These are phyloP conservation scores for Ophiostoma fasciatum DNA, from an alignment of 2,329 filamentous ascomycete genomes.

Conservation along the genomic window DNA sequence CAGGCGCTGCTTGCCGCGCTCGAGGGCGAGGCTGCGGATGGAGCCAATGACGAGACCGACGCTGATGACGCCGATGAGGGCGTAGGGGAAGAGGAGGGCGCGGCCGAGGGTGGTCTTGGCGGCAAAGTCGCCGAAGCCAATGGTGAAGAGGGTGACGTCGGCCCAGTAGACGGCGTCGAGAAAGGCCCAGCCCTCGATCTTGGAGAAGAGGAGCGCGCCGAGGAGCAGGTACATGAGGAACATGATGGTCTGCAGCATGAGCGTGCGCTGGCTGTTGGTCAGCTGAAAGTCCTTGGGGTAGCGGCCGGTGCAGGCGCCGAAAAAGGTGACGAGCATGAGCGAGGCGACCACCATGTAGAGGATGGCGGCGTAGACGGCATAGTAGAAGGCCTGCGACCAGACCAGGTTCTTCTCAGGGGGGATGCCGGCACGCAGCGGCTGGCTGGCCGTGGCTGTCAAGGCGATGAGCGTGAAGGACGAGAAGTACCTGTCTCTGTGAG, in stretches of 20 bases:
- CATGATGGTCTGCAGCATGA: conserved; percentile 82
- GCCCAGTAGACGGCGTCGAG: conserved; percentile 70
- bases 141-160: conserved; percentile 53
- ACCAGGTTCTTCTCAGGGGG: conserved; percentile 35
- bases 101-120: conserved; percentile 39
- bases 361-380: conserved; percentile 63
- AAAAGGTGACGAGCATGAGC: conserved; percentile 64
- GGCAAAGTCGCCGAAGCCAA: conserved; percentile 45
- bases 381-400: conserved; percentile 75
- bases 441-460: conserved; percentile 49
- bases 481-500: conserved; percentile 35
- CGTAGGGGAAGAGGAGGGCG: conserved; percentile 67
- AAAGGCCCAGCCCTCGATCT: conserved; percentile 59
- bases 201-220: conserved; percentile 61
- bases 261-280: conserved; percentile 65
- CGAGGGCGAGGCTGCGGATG: conserved; percentile 41
- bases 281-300: conserved; percentile 69
- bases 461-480: conserved; percentile 51
- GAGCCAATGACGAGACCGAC: conserved; percentile 30
- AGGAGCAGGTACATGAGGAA: conserved; percentile 70
- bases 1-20: conserved; percentile 38
- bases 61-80: conserved; percentile 64
- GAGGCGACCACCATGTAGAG: conserved; percentile 69
- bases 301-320: conserved; percentile 53
- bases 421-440: conserved; percentile 28